Conservation (phyloP, 192 early-diverging fungal genomes). For the Entomortierella chlamydospora region DNA sequence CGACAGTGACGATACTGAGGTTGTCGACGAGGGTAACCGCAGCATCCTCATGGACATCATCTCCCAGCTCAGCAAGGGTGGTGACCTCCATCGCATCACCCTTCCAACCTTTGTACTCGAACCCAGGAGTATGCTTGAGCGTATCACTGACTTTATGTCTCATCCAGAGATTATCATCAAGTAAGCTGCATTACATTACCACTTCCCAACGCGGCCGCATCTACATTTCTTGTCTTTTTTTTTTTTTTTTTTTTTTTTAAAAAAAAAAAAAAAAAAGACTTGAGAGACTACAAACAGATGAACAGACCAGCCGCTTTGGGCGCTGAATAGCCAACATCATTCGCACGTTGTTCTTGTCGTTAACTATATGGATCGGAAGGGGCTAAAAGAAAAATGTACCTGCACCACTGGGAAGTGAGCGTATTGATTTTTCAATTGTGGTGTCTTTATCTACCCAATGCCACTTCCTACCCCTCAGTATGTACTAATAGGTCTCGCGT, state of each 20-base stretch:
- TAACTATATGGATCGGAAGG: too few species aligned
- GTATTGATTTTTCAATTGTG: too few species aligned
- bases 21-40: slow-evolving; percentile 84
- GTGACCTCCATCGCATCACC: slow-evolving; percentile 92
- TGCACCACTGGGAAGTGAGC: too few species aligned
- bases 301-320: too few species aligned
- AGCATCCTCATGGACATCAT: slow-evolving; percentile 92
- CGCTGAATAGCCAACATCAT: too few species aligned
- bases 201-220: background rate
- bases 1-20: slow-evolving; percentile 73
- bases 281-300: too few species aligned
- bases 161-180: slow-evolving; percentile 85
- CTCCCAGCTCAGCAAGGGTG: slow-evolving; percentile 87
- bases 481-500: too few species aligned
- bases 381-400: too few species aligned
- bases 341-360: too few species aligned
- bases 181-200: slow-evolving; percentile 57
- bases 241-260: background rate
- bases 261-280: background rate
- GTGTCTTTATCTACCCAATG: too few species aligned
- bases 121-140: slow-evolving; percentile 91
- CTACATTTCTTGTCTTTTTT: background rate
- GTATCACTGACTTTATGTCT: slow-evolving; percentile 98
- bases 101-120: slow-evolving; percentile 97
- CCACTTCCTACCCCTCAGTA: too few species aligned